Evolutionary conservation across 1,284 basidiomycete species (phyloP), one percentile per base, ranked within the genome.

Genomic region (Xerocomus minutiporus): DNA sequence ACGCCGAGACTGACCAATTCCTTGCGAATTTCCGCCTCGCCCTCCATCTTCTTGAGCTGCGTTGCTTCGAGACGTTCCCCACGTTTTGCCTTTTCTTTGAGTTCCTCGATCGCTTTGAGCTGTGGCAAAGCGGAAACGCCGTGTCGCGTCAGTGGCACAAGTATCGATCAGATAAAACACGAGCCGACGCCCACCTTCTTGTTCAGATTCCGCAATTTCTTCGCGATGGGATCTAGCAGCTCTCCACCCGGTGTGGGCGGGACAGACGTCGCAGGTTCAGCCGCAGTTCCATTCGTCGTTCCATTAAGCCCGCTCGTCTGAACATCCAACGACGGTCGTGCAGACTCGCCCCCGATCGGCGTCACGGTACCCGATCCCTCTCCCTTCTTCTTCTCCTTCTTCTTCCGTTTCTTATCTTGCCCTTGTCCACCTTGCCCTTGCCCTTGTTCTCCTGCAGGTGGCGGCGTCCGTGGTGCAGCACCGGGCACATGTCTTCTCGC

Each of bases 21-120:
- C 65, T 83, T 84, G 60, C 83, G 76, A 60, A 97, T 91, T 59
- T 89, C 86, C 7, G 70, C 79, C 73, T 97, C 93, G 8, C 85
- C 84, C 39, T 94, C 91, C 61, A 97, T 96, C 81, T 98, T 98
- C 78, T 91, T 90, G 60, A 96, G 71, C 73, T 98, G 95, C 25
- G 94, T 97, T 55, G 86, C 87, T 71, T 97, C 95, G 41, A 97
- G 78, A 53, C 86, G 81, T 69, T 97, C 94, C 1, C 95, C 95
- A 44, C 87, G 82, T 63, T 82, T 85, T 26, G 83, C 80, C 72
- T 93, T 91, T 63, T 92, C 88, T 76, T 97, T 97, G 51, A 97
- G 81, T 64, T 97, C 94, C 34, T 96, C 92, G 61, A 97, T 97
- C 12, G 93, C 94, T 71, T 96, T 96, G 63, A 97, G 79, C 91